Evolutionary conservation across 306 rosid species (phyloP), one percentile per base, ranked within the genome.

Genomic region (Corylus avellana): DNA sequence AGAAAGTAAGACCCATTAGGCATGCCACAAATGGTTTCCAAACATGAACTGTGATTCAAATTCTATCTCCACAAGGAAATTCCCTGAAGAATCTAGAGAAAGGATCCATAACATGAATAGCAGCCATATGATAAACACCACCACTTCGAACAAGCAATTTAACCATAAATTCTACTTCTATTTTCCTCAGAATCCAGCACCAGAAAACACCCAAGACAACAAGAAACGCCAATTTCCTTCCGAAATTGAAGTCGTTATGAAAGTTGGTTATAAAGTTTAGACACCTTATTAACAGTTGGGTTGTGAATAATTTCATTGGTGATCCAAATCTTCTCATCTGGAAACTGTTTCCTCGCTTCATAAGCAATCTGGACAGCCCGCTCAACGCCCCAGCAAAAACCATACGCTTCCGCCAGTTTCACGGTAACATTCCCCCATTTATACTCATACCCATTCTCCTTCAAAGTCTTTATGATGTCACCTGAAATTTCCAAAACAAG

Each of bases 321-420:
- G 44, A 95, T 46, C 99, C 99, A 96, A 32, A 96, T 83, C 51
- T 76, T 91, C 76, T 93, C 98, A 12, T 83, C 80, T 6, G 99
- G 97, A 78, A 90, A 96, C 81, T 96, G 99, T 78, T 93, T 93
- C 79, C 99, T 89, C 4, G 99, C 99, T 80, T 96, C 99, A 57
- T 96, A 96, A 13, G 99, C 99, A 77, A 96, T 96, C 83, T 91
- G 99, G n/a, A 96, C 96, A 48, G 98, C 98, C 70, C 99, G 87
- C 84, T 96, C 99, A 6, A 96, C 99, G 11, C 98, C 99, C 99
- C 98, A 93, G 72, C 99, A 96, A 80, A 93, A 96, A 3, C 98
- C 99, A 88, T 83, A 96, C 3, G 99, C 39, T 76, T 96, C 98
- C n/a, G 98, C 99, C 69, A 96, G 84, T 84, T 87, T 91, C 84